Base-by-base conservation (phyloP, 2,329 filamentous ascomycete species). In the Trichoderma breve region DNA sequence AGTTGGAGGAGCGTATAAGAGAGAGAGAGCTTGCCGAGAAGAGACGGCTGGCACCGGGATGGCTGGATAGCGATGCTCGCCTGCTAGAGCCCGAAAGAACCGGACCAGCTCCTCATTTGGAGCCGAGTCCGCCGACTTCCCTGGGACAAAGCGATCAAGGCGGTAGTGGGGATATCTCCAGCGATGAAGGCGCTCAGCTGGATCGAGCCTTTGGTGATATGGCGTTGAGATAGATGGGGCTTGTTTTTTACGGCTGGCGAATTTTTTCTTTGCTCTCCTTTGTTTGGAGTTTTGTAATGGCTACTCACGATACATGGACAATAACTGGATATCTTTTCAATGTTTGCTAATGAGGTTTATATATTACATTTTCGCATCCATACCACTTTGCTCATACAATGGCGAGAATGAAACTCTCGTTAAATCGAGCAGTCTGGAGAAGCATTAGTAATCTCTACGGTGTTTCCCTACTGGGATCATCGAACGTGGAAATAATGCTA, bases 21-120 rank as follows among this genome's bases (percentile, higher is more conserved):
- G 88, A 86, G 51, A 85, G 90, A 71, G 92, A 95, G 74, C 83
- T 95, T 73, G 91, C 91, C 5, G 92, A 95, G 87, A 95, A 94
- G 86, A 85, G 93, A 75, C 85, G 92, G 70, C 87, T 94, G 21
- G 93, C 93, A 12, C 93, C 93, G 0, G 93, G 93, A 0, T 96
- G 92, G 91, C 82, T 95, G 76, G 93, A 95, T 77, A 92, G 91
- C 76, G 90, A 93, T 70, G 87, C 88, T 65, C 84, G 89, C 68
- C 82, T 95, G 62, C 80, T 95, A 66, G 87, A 92, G 81, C 93
- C 93, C 0, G 89, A 92, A 82, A 87, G 84, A 76, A 82, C 81
- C 36, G 76, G 79, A 1, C 77, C 72, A 51, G 76, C 78, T 12
- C 77, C 78, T n/a, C 76, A 81, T 28, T 71, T 75, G 3, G 79